Conservation (phyloP, 176 grass and related monocot genomes). For the Oryza meridionalis region DNA sequence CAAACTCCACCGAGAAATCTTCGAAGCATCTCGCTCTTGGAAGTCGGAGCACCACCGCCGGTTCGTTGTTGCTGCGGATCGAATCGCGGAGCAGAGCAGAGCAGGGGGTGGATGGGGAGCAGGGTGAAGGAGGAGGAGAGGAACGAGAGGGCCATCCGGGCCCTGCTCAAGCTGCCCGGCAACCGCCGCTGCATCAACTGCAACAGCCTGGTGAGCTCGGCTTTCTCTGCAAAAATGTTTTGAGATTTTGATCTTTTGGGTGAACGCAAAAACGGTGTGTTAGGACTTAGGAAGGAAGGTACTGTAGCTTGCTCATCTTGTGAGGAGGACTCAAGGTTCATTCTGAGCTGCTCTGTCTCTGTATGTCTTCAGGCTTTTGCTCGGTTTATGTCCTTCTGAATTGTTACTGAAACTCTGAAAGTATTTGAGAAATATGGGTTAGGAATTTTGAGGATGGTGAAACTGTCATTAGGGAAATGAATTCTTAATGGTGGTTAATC, state of each 20-base stretch:
- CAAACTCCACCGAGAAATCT: conserved; percentile 4
- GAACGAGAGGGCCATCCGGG: conserved; percentile 60
- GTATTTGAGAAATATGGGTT: no score
- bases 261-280: not conserved
- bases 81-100: not conserved
- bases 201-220: conserved; percentile 53
- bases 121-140: conserved; percentile 68
- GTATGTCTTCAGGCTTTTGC: not conserved
- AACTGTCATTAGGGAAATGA: not conserved
- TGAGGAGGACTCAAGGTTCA: not conserved
- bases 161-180: conserved; percentile 55
- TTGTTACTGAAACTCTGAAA: not conserved
- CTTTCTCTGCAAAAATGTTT: not conserved
- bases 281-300: no score
- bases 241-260: not conserved
- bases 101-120: conserved; percentile 43
- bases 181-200: conserved; percentile 73
- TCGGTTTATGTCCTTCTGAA: not conserved
- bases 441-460: not conserved
- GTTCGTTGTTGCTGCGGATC: not conserved
- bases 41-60: no score
- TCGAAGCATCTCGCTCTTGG: conserved; percentile 5
- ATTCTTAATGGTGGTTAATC: no score
- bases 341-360: not conserved
- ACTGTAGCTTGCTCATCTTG: not conserved